Conservation (phyloP, 176 grass and related monocot genomes). For the Elaeis guineensis region DNA sequence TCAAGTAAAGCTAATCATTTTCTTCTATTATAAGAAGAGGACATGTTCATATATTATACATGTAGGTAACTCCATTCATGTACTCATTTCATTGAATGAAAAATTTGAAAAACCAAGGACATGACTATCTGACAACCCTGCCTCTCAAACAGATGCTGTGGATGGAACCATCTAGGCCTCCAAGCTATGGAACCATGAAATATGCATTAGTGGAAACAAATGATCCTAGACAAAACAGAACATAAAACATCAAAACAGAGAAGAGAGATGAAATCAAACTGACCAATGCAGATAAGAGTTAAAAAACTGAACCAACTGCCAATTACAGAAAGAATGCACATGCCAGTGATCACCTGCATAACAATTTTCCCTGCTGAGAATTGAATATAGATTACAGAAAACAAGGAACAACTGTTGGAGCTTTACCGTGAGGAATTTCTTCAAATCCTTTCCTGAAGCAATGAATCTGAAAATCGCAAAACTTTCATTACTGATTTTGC, state of each 20-base stretch:
- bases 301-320: constrained; percentile 83
- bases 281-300: constrained; percentile 71
- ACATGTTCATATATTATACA: no score
- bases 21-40: no score
- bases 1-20: no score
- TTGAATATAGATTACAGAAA: not conserved
- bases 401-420: not conserved
- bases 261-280: not conserved
- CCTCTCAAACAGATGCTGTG: no score
- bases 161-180: no score
- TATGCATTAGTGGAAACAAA: not conserved
- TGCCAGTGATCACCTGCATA: constrained; percentile 40
- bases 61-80: no score
- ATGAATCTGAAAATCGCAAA: constrained; percentile 55
- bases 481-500: constrained; percentile 72
- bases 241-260: no score
- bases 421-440: constrained; percentile 46
- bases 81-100: no score
- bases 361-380: not conserved
- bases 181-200: no score
- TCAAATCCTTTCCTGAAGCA: constrained; percentile 72
- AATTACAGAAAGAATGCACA: constrained; percentile 73
- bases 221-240: not conserved
- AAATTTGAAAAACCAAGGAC: no score
- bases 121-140: no score